Evolutionary conservation across 768 basidiomycete genomes (phyloP), one percentile per base, ranked within the genome.

Genomic region (Candolleomyces efflorescens): DNA sequence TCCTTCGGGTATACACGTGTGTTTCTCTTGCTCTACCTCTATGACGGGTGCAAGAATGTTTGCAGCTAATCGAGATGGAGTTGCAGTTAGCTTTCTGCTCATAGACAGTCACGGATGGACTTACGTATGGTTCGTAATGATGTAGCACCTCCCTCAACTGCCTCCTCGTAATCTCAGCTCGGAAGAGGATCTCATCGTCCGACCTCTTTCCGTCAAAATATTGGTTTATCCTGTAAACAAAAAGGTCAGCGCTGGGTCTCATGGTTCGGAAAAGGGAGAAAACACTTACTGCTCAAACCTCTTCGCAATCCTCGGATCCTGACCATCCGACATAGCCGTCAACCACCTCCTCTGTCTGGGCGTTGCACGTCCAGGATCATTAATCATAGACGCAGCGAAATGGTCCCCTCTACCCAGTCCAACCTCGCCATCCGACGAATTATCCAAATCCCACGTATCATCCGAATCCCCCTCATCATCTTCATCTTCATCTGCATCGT

Each of bases 131-230:
- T 24, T 91, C 87, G 68, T 94, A 98, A 62, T 90, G 82, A 64
- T 89, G 85, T 36, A 97, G 70, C 5, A 97, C 85, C 64, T 88
- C 87, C 15, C 92, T 81, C 58, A 98, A 75, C 63, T 95, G 89
- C 65, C 87, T 90, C 65, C 90, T 81, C 39, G 87, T 82, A 58
- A 98, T 89, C 53, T 90, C 90, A 0, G 94, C 92, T 39, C 88
- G 80, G 68, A 87, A 92, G n/a, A 95, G 77, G 58, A 98, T 95
- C 70, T 98, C 95, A 62, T 97, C 94, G 59, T 94, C 90, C 0
- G 92, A 92, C 53, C 81, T 86, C 69, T 87, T 90, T 12, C 96
- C 96, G 64, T 98, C 93, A 64, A 98, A 94, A 68, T 93, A 97
- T 64, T 92, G 90, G 59, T 92, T 89, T 53, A 96, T 90, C 59